Evolutionary conservation across 2,329 filamentous ascomycete genomes (phyloP).

Genomic region (Neurospora sp.): DNA sequence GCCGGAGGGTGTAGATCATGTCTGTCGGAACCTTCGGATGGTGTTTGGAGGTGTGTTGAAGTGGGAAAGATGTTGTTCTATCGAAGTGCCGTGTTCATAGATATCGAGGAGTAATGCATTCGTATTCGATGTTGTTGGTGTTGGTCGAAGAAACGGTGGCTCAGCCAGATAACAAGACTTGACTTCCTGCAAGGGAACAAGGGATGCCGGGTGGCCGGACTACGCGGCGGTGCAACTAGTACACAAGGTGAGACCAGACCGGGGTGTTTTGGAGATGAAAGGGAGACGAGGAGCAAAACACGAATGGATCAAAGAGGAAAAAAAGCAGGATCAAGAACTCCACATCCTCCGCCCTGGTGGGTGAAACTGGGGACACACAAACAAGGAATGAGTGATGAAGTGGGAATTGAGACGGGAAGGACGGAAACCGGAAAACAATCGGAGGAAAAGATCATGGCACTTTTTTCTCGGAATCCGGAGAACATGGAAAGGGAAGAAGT

Average conservation of each 20-base stretch:
- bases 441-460: neutral
- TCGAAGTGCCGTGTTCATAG: neutral
- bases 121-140: conserved; percentile 33
- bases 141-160: neutral
- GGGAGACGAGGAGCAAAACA: neutral
- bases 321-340: neutral
- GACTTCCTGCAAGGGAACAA: neutral
- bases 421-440: neutral
- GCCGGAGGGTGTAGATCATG: conserved; percentile 32
- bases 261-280: neutral
- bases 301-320: neutral
- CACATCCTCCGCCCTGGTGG: neutral
- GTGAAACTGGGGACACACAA: neutral
- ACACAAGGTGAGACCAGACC: neutral
- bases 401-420: neutral
- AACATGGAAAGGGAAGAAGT: neutral
- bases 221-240: neutral
- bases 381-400: neutral
- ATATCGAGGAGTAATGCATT: conserved; percentile 3
- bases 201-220: neutral
- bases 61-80: neutral
- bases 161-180: neutral
- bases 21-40: neutral
- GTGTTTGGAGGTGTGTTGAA: neutral
- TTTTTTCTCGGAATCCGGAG: neutral